Evolutionary conservation across 805 yeast genomes (phyloP), one percentile per base, ranked within the genome.

Genomic region (Metschnikowia corniflorae): DNA sequence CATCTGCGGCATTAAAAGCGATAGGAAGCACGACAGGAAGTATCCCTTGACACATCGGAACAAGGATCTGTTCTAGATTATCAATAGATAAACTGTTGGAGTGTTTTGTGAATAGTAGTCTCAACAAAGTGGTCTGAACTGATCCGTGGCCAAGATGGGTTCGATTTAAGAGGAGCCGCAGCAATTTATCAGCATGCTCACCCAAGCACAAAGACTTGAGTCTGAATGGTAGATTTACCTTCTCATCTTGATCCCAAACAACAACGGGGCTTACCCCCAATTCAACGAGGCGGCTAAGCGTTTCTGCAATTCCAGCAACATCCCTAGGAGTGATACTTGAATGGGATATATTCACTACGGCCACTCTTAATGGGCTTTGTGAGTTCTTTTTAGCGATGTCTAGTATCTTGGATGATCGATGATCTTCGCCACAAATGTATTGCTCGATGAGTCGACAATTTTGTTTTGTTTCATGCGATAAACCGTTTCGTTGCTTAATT

Each of bases 261-360:
- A 86, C 68, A 0, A 88, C 61, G 0, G 96, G 95, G 10, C 82
- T 75, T 1, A 84, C 76, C 0, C 97, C 97, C 12, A 84, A 58
- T 35, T 71, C 68, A 10, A 69, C 61, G 53, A 82, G 62, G 36
- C 82, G 63, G 20, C 68, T 61, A 33, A 83, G 57, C 0, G 86
- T 80, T 25, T 70, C 68, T 3, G 79, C 76, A 12, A 83, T 71
- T 0, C 79, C 78, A 14, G 44, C 44, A 53, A 76, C 54, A 4
- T 57, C 54, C 2, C 55, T 52, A 2, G 39, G 39, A 6, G 60
- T 34, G 16, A 76, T 57, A 3, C 57, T 46, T 5, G 58, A 54
- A 26, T 71, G 54, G 17, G 75, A 61, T 27, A 82, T 62, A 48
- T 75, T 73, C 48, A 82, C 63, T 10, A 82, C 49, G 4, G 86